phyloP scores from a whole-genome alignment of 164 flowering plant species.

The Vitis labrusca region DNA sequence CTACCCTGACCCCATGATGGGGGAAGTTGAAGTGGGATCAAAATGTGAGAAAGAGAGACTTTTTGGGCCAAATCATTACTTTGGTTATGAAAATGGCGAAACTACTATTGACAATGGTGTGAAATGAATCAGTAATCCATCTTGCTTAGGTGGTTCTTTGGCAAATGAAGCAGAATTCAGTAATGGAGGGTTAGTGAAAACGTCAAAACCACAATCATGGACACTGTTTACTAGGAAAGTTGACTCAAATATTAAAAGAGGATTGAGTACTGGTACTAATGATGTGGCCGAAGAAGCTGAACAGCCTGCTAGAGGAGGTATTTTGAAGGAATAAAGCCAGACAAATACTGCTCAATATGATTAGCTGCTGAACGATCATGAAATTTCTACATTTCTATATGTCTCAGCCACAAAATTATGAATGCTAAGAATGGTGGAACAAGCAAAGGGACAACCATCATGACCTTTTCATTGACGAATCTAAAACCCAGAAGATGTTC shows the following conservation, averaged over 20 bases:
- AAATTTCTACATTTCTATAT: constrained; percentile 23
- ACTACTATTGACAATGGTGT: background rate
- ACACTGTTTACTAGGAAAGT: background rate
- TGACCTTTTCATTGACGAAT: constrained; percentile 20
- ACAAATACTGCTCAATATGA: constrained; percentile 21
- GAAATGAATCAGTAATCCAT: constrained; percentile 1
- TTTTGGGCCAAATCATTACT: constrained; percentile 8
- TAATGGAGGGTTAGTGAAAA: constrained; percentile 6
- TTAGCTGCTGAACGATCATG: constrained; percentile 21
- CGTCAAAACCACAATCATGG: constrained; percentile 4
- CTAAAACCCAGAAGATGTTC: constrained; percentile 20
- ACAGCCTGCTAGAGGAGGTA: constrained; percentile 11
- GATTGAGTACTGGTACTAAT: constrained; percentile 13
- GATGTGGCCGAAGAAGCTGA: constrained; percentile 8
- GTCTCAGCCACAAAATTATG: constrained; percentile 68
- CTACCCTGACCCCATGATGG: too few species aligned
- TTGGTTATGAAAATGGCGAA: constrained; percentile 12
- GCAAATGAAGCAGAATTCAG: constrained; percentile 2
- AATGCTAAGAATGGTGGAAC: constrained; percentile 97
- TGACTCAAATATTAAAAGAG: constrained; percentile 17
- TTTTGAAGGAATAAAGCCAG: background rate
- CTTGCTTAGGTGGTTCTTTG: constrained; percentile 5
- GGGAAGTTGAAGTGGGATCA: constrained; percentile 19
- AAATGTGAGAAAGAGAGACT: constrained; percentile 22
- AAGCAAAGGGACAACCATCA: constrained; percentile 44